Percentiles rank a stretch among this genome's conserved stretches.
Evolutionary conservation across 1,284 basidiomycete species (phyloP).

Genomic region (Vanrija humicola): DNA sequence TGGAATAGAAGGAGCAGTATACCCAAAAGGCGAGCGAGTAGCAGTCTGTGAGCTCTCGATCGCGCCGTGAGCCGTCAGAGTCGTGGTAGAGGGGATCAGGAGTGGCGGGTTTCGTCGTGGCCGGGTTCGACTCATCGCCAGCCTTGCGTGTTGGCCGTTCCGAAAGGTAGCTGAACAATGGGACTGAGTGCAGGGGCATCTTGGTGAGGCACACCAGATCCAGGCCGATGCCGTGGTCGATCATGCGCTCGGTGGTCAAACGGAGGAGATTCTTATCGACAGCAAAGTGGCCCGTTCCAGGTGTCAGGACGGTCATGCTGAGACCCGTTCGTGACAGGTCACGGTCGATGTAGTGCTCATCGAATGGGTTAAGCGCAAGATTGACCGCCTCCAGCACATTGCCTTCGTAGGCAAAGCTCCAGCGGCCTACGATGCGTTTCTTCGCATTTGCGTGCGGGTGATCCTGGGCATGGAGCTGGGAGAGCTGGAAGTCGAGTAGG

Average conservation of each 20-base stretch:
- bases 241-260: constrained; percentile 89
- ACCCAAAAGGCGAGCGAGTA: constrained; percentile 49
- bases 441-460: constrained; percentile 25
- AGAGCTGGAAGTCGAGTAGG: constrained; percentile 71
- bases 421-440: constrained; percentile 43
- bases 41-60: constrained; percentile 40
- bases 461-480: constrained; percentile 37
- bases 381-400: constrained; percentile 93
- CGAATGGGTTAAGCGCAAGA: constrained; percentile 84
- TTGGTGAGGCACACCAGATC: constrained; percentile 89
- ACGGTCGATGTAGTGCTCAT: constrained; percentile 93
- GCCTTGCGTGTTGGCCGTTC: constrained; percentile 27
- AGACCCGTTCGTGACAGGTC: constrained; percentile 89
- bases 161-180: constrained; percentile 68
- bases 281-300: constrained; percentile 90
- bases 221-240: constrained; percentile 87
- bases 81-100: constrained; percentile 80
- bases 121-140: constrained; percentile 23
- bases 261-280: constrained; percentile 87
- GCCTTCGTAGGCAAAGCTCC: constrained; percentile 72
- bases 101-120: constrained; percentile 47
- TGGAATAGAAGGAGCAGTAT: constrained; percentile 48
- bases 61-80: constrained; percentile 19
- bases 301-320: constrained; percentile 80
- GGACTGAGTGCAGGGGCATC: constrained; percentile 86